Conservation (phyloP, 345 rosid genomes). For the Laguncularia racemosa region DNA sequence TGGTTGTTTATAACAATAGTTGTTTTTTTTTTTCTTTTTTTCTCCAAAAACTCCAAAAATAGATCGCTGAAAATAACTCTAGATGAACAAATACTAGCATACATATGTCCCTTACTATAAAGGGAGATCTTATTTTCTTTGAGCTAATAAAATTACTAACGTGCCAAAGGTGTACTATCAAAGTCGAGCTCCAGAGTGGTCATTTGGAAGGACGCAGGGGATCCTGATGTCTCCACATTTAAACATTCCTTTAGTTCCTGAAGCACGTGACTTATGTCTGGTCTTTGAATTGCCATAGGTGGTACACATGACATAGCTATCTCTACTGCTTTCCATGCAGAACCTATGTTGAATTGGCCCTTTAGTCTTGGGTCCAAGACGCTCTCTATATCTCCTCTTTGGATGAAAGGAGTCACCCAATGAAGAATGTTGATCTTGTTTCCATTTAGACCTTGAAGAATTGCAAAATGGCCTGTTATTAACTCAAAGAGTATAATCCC, state of each 20-base stretch:
- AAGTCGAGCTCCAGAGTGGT: neutral
- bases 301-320: constrained; percentile 12
- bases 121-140: no score
- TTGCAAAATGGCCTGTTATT: constrained; percentile 27
- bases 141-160: no score
- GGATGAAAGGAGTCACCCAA: constrained; percentile 9
- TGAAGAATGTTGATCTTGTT: neutral
- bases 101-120: no score
- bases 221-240: constrained; percentile 3
- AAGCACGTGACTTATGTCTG: constrained; percentile 14
- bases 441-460: constrained; percentile 5
- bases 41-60: no score
- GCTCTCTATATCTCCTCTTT: constrained; percentile 18
- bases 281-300: constrained; percentile 10
- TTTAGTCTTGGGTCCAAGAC: constrained; percentile 15
- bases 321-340: constrained; percentile 17
- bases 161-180: neutral
- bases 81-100: no score
- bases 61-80: no score
- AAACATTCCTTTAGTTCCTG: constrained; percentile 12
- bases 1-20: no score
- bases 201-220: neutral
- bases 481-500: constrained; percentile 37
- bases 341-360: constrained; percentile 4
- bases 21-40: no score